These are phyloP conservation scores for Hyphopichia buzzinii DNA, from an alignment of 1,139 yeast genomes.

Conservation along the genomic window DNA sequence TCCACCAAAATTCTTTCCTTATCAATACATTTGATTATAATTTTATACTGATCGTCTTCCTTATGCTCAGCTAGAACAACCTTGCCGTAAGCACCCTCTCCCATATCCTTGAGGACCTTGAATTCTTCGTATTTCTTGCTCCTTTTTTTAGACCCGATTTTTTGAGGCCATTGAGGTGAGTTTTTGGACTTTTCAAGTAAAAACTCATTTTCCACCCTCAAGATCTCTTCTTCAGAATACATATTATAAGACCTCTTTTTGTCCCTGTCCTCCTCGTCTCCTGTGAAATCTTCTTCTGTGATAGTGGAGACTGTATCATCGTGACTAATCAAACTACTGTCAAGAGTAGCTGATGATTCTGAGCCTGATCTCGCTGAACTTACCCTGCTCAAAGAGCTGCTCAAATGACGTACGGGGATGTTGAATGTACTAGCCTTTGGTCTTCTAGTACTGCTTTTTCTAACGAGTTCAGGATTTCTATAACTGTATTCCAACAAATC, in stretches of 20 bases:
- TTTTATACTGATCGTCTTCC: slow-evolving; percentile 58
- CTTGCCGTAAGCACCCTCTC: slow-evolving; percentile 96
- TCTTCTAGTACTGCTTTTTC: slow-evolving; percentile 37
- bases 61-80: slow-evolving; percentile 78
- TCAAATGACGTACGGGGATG: slow-evolving; percentile 14
- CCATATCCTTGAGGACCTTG: slow-evolving; percentile 70
- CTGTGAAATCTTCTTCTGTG: neutral
- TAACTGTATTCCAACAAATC: slow-evolving; percentile 35
- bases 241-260: slow-evolving; percentile 7
- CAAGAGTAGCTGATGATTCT: neutral
- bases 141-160: slow-evolving; percentile 59
- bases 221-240: slow-evolving; percentile 40
- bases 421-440: slow-evolving; percentile 30
- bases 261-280: neutral
- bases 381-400: neutral
- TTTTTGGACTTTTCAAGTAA: slow-evolving; percentile 31
- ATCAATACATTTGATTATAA: slow-evolving; percentile 84
- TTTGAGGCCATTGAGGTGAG: slow-evolving; percentile 51
- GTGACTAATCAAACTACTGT: neutral
- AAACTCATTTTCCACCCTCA: slow-evolving; percentile 43
- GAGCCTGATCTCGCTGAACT: neutral
- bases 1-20: slow-evolving; percentile 92
- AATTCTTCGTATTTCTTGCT: slow-evolving; percentile 73
- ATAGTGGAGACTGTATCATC: neutral
- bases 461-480: slow-evolving; percentile 27